phyloP scores from a whole-genome alignment of 768 basidiomycete species.

The Myochromella boudieri region DNA sequence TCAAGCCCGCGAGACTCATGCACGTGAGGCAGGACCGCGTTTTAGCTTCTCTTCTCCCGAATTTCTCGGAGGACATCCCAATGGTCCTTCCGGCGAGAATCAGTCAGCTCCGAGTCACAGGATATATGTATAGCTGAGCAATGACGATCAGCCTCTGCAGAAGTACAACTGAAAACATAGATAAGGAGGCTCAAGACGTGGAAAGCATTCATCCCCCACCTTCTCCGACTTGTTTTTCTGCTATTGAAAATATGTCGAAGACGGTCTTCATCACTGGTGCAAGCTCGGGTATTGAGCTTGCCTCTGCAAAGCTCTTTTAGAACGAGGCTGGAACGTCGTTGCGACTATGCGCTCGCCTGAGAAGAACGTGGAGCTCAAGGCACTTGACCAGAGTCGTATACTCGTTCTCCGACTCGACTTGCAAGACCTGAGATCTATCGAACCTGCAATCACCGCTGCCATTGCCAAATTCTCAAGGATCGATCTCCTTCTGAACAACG shows the following conservation, averaged over 20 bases:
- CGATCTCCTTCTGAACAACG: background rate
- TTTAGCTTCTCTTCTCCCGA: no score
- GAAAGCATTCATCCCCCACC: no score
- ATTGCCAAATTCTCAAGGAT: background rate
- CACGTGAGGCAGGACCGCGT: no score
- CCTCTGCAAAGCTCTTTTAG: background rate
- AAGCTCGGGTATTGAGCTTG: background rate
- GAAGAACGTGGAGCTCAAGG: background rate
- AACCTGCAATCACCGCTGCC: background rate
- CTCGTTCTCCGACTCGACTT: background rate
- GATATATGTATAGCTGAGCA: no score
- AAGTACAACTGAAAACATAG: no score
- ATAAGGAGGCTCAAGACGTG: no score
- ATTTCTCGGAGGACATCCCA: no score
- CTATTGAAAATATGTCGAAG: background rate
- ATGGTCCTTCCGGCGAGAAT: no score
- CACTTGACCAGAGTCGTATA: background rate
- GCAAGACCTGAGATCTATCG: background rate
- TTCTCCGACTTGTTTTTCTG: no score
- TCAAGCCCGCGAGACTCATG: no score
- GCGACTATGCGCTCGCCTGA: conserved; percentile 3
- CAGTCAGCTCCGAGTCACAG: no score
- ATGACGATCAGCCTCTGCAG: no score
- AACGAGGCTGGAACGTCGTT: conserved; percentile 3
- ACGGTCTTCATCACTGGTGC: conserved; percentile 4